phyloP scores from a whole-genome alignment of 2,329 filamentous ascomycete genomes.

The Hymenoscyphus repandus region DNA sequence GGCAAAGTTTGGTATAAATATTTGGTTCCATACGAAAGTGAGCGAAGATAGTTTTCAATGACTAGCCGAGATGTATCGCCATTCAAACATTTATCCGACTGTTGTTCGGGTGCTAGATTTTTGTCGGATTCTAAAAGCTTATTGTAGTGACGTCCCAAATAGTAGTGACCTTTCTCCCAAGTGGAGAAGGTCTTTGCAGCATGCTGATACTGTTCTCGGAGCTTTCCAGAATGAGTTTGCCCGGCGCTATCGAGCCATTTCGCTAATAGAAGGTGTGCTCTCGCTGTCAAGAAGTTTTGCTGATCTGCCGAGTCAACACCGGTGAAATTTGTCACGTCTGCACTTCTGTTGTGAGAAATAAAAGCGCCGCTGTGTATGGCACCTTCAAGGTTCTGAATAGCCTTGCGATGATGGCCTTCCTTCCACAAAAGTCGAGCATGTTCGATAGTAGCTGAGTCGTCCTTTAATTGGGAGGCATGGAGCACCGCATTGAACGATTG shows the following conservation, averaged over 20 bases:
- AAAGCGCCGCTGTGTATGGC: slow-evolving; percentile 82
- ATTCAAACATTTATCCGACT: slow-evolving; percentile 68
- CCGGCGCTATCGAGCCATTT: slow-evolving; percentile 97
- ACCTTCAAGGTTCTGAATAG: slow-evolving; percentile 83
- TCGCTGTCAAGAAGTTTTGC: slow-evolving; percentile 59
- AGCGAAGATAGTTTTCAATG: slow-evolving; percentile 88
- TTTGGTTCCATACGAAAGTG: slow-evolving; percentile 83
- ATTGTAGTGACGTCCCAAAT: slow-evolving; percentile 94
- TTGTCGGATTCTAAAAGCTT: slow-evolving; percentile 91
- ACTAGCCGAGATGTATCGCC: slow-evolving; percentile 85
- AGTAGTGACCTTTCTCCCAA: slow-evolving; percentile 98
- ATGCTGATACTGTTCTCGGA: slow-evolving; percentile 77
- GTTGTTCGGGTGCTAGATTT: slow-evolving; percentile 66
- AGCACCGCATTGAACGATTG: slow-evolving; percentile 93
- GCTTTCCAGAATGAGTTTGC: slow-evolving; percentile 76
- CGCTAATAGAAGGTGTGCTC: slow-evolving; percentile 82
- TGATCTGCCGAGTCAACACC: slow-evolving; percentile 32
- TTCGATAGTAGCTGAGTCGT: slow-evolving; percentile 86
- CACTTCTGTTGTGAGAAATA: slow-evolving; percentile 36
- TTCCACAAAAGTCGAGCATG: slow-evolving; percentile 91
- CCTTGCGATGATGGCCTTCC: slow-evolving; percentile 88
- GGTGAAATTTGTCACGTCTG: slow-evolving; percentile 18
- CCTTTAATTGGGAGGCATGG: slow-evolving; percentile 77
- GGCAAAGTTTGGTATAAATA: slow-evolving; percentile 94
- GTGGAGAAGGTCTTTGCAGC: slow-evolving; percentile 64